These are phyloP conservation scores for Pseudogymnoascus pannorum DNA, from an alignment of 2,329 filamentous ascomycete species.

Conservation along the genomic window DNA sequence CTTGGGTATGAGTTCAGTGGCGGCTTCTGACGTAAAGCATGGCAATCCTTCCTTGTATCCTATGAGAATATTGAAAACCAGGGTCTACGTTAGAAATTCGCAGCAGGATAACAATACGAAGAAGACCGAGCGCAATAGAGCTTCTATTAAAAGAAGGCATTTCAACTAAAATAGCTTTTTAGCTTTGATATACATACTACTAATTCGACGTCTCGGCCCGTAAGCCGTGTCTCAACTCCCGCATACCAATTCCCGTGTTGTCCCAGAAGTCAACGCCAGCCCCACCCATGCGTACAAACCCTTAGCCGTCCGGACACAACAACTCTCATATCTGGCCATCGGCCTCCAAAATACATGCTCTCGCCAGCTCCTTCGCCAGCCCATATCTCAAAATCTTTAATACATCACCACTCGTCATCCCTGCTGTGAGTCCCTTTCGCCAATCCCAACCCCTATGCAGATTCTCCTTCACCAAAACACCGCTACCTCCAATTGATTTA, in stretches of 20 bases:
- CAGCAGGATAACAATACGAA: neutral
- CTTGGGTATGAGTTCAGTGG: slow-evolving; percentile 1
- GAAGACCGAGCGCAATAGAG: neutral
- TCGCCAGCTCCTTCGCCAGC: slow-evolving; percentile 66
- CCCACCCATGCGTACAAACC: neutral
- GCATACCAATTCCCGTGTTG: neutral
- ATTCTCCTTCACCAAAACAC: slow-evolving; percentile 39
- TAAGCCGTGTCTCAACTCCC: neutral
- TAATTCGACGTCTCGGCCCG: neutral
- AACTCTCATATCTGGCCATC: slow-evolving; percentile 34
- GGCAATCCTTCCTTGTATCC: neutral
- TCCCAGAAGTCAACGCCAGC: slow-evolving; percentile 4
- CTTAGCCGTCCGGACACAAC: neutral
- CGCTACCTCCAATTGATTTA: slow-evolving; percentile 51
- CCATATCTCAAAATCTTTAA: slow-evolving; percentile 64
- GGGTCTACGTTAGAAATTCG: neutral
- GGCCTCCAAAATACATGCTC: slow-evolving; percentile 60
- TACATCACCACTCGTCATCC: slow-evolving; percentile 60
- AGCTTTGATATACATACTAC: slow-evolving; percentile 5
- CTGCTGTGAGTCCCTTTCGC: slow-evolving; percentile 49
- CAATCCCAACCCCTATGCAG: slow-evolving; percentile 66
- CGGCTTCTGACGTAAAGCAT: neutral
- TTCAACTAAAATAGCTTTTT: slow-evolving; percentile 3
- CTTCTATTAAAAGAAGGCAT: neutral
- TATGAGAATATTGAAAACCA: neutral